Evolutionary conservation across 2,329 filamentous ascomycete species (phyloP).

Genomic region (Sporothrix brasiliensis): DNA sequence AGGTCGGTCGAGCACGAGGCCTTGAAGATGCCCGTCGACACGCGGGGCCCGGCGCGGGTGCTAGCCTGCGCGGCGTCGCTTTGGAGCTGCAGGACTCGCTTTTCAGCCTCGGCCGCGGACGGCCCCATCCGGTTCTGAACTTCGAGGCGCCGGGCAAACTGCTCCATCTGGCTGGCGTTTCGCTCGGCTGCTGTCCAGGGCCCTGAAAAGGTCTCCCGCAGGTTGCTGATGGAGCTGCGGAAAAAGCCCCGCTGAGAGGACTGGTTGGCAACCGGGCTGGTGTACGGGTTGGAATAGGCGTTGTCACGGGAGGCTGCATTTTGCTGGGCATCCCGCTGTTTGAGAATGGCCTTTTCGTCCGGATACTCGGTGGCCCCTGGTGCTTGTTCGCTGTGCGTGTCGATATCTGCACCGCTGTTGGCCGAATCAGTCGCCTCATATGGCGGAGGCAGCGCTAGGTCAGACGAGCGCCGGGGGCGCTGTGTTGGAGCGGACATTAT

Average conservation of each 20-base stretch:
- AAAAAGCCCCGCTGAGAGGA: conserved; percentile 16
- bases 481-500: conserved; percentile 7
- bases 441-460: conserved; percentile 4
- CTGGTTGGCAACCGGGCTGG: background rate
- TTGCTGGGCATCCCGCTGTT: conserved; percentile 14
- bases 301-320: background rate
- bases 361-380: background rate
- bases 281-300: no score
- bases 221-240: conserved; percentile 25
- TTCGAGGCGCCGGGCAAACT: conserved; percentile 29
- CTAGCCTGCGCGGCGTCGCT: conserved; percentile 31
- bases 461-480: no score
- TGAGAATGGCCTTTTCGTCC: conserved; percentile 20
- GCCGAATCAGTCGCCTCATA: background rate
- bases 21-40: conserved; percentile 42
- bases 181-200: background rate
- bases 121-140: conserved; percentile 18
- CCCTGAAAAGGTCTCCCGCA: conserved; percentile 12
- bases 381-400: background rate
- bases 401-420: background rate
- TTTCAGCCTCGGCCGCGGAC: conserved; percentile 31
- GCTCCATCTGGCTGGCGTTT: conserved; percentile 21
- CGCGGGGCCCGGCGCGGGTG: conserved; percentile 17
- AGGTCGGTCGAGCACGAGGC: conserved; percentile 44
- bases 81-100: conserved; percentile 35